Evolutionary conservation across 352 stramenopile species (phyloP).

Genomic region (Globisporangium rhizosaccharum): DNA sequence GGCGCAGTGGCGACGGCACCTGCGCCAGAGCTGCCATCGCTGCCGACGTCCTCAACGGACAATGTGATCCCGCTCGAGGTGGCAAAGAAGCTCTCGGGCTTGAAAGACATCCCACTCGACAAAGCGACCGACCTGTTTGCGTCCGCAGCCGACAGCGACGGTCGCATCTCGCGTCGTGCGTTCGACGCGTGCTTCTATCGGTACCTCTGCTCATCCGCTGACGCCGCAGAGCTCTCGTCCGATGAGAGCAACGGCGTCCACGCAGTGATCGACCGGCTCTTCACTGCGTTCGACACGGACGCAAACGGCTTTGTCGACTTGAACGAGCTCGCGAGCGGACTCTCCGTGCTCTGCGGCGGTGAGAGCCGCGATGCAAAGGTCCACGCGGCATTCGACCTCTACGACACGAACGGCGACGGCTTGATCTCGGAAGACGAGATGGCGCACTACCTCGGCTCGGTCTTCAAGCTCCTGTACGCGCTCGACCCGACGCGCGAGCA

Average conservation of each 20-base stretch:
- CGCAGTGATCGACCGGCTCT: constrained; percentile 69
- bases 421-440: constrained; percentile 84
- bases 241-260: constrained; percentile 55
- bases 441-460: constrained; percentile 77
- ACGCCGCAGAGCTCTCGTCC: constrained; percentile 22
- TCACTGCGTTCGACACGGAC: constrained; percentile 75
- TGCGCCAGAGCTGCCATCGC: background rate
- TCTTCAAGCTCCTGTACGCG: constrained; percentile 79
- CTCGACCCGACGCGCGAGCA: constrained; percentile 55
- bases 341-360: constrained; percentile 66
- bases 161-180: constrained; percentile 52
- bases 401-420: constrained; percentile 79
- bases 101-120: constrained; percentile 56
- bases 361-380: constrained; percentile 59
- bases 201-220: constrained; percentile 35
- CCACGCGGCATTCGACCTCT: constrained; percentile 75
- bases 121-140: constrained; percentile 57
- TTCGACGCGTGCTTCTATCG: constrained; percentile 80
- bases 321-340: constrained; percentile 66
- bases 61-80: constrained; percentile 55
- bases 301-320: constrained; percentile 67
- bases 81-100: constrained; percentile 63
- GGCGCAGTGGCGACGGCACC: background rate
- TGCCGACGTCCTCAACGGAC: constrained; percentile 8
- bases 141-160: constrained; percentile 33